A percentile compares a stretch with the other conserved stretches of the same genome.
Evolutionary conservation across 208 protist genomes (phyloP).

Genomic region (Crithidia expoeki): DNA sequence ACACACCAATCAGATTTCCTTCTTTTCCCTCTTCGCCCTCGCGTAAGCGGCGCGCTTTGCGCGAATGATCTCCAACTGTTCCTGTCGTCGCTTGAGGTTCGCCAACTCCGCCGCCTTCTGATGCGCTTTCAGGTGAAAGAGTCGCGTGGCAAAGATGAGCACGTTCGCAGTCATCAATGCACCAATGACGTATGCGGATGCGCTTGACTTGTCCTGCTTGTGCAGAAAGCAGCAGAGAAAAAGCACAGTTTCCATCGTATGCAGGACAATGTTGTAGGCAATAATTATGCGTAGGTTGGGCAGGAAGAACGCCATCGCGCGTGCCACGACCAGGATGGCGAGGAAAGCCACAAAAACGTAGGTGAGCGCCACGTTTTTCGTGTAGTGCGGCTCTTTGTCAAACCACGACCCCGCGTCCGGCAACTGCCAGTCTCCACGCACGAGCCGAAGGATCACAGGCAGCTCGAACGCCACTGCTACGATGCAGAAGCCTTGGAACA

Average conservation of each 20-base stretch:
- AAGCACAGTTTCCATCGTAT: conserved; percentile 37
- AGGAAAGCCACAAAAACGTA: conserved; percentile 49
- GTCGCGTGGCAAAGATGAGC: conserved; percentile 27
- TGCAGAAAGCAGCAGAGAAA: conserved; percentile 32
- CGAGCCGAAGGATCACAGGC: conserved; percentile 39
- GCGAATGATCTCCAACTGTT: conserved; percentile 41
- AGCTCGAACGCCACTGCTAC: conserved; percentile 46
- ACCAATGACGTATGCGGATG: conserved; percentile 25
- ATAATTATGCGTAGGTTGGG: conserved; percentile 47
- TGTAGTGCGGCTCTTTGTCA: conserved; percentile 36
- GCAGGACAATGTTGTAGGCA: conserved; percentile 45
- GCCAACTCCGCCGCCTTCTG: conserved; percentile 12
- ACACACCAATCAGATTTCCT: conserved; percentile 24
- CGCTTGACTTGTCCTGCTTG: conserved; percentile 28
- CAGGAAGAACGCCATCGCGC: conserved; percentile 36
- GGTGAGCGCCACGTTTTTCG: conserved; percentile 32
- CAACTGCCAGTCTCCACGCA: conserved; percentile 23
- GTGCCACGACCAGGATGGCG: conserved; percentile 35
- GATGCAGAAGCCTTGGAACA: conserved; percentile 40
- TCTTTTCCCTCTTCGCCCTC: conserved; percentile 27
- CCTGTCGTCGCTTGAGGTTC: conserved; percentile 24
- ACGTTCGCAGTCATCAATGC: conserved; percentile 39
- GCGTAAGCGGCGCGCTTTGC: conserved; percentile 41
- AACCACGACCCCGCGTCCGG: conserved; percentile 52
- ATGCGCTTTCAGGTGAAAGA: conserved; percentile 20